Base-by-base conservation (phyloP, 164 flowering plant species). In the Stephania japonica region DNA sequence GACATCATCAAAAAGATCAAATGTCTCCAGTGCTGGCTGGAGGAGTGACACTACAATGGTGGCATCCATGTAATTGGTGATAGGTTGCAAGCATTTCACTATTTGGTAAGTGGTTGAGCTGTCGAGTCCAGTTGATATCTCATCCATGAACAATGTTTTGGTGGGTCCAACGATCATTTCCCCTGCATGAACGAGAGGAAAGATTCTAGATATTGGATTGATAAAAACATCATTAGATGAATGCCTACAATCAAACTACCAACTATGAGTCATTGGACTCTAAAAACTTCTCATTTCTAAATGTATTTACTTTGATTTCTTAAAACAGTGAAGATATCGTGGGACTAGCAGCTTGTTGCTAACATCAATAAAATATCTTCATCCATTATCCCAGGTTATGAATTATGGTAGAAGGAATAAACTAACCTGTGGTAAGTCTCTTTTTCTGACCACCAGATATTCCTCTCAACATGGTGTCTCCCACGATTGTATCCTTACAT, bases 161-260 rank as follows among this genome's bases (percentile, higher is more conserved):
- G 97, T 83, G 6, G 97, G 97, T 12, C 98, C 98, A 18, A 91
- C 98, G 13, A 93, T 84, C 92, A 93, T 90, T 78, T 93, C 98
- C 11, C 95, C 98, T 90, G 67, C 42, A 68, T 65, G 25, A 49
- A 65, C 5, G 21, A 56, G 21, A 56, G 18, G 7, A 3, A 38
- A 71, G n/a, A 56, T 32, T 18, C 23, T 2, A 16, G 8, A 72
- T 14, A 42, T 11, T 42, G 12, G 12, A 69, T 12, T 27, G 32
- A 12, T 27, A 5, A 5, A 67, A 67, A 6, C 3, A 14, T 67
- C 7, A 7, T 19, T 27, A 27, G 5, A 26, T 25, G 4, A 59
- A 19, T 44, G 50, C 10, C 50, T 9, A 44, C 10, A 44, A 44
- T 44, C 50, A 8, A 44, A 13, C 50, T 44, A 13, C 14, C 2